These are phyloP conservation scores for Syzygium oleosum DNA, from an alignment of 345 rosid species.

Conservation along the genomic window DNA sequence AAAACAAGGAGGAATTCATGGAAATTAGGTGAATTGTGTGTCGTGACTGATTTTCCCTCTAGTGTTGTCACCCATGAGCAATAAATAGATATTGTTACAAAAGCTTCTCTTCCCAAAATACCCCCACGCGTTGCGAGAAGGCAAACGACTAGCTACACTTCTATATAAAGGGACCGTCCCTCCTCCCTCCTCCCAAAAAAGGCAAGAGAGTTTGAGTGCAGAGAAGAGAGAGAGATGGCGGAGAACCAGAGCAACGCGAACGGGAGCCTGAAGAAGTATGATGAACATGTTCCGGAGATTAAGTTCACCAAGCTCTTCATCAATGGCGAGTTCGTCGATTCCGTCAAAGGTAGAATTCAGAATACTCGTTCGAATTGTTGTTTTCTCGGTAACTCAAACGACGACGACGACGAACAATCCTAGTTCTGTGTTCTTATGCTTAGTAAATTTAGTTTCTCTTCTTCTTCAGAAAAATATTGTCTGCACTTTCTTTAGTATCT, in stretches of 20 bases:
- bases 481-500: neutral
- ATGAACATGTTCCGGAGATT: conserved; percentile 31
- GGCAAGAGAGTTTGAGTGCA: neutral
- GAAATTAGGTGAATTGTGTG: neutral
- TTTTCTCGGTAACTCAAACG: neutral
- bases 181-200: neutral
- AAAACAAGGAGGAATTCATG: neutral
- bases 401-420: fast-evolving
- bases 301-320: conserved; percentile 64
- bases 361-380: fast-evolving
- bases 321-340: conserved; percentile 54
- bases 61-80: neutral
- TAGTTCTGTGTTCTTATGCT: neutral
- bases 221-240: conserved; percentile 22
- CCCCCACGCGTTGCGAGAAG: neutral
- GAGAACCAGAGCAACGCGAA: conserved; percentile 9
- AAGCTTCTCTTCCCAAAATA: neutral
- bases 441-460: neutral
- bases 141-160: neutral
- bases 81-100: neutral
- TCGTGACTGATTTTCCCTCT: neutral
- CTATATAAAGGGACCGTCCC: neutral
- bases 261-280: conserved; percentile 15
- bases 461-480: neutral
- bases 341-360: conserved; percentile 38